These are phyloP conservation scores for Eucalyptus tenuipes DNA, from an alignment of 345 rosid genomes.

Conservation along the genomic window DNA sequence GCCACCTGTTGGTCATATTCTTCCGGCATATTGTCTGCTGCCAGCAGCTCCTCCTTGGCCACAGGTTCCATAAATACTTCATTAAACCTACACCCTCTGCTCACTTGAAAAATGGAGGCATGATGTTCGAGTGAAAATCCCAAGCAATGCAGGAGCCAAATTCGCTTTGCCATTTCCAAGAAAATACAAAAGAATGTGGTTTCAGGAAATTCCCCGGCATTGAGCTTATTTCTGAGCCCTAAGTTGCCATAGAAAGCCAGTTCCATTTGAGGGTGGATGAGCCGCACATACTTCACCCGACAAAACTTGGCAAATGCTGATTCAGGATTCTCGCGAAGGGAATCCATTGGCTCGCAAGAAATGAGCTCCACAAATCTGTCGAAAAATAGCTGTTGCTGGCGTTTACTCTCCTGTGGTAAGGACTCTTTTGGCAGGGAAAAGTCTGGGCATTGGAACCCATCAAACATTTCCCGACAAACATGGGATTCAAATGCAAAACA, in stretches of 20 bases:
- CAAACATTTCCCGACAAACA: constrained; percentile 17
- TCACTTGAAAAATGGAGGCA: constrained; percentile 20
- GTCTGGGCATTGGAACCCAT: constrained; percentile 9
- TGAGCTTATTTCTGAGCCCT: background rate
- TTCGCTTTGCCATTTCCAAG: constrained; percentile 20
- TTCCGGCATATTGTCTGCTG: background rate
- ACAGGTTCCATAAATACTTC: constrained; percentile 27
- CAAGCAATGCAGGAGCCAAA: constrained; percentile 28
- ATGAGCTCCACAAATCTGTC: constrained; percentile 7
- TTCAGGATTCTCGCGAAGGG: constrained; percentile 5
- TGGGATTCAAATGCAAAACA: constrained; percentile 18
- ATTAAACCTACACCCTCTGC: constrained; percentile 12
- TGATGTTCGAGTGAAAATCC: constrained; percentile 10
- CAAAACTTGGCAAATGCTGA: constrained; percentile 22
- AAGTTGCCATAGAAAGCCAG: constrained; percentile 16
- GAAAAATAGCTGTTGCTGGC: background rate
- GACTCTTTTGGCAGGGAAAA: background rate
- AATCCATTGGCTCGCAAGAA: constrained; percentile 8
- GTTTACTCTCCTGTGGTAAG: background rate
- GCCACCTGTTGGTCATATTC: background rate
- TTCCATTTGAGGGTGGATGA: constrained; percentile 28
- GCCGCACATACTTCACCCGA: constrained; percentile 6
- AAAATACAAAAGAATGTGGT: constrained; percentile 6
- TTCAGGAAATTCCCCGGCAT: constrained; percentile 7
- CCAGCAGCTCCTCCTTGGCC: background rate